Base-by-base conservation (phyloP, 2,329 filamentous ascomycete genomes). In the Sporothrix euskadiensis region DNA sequence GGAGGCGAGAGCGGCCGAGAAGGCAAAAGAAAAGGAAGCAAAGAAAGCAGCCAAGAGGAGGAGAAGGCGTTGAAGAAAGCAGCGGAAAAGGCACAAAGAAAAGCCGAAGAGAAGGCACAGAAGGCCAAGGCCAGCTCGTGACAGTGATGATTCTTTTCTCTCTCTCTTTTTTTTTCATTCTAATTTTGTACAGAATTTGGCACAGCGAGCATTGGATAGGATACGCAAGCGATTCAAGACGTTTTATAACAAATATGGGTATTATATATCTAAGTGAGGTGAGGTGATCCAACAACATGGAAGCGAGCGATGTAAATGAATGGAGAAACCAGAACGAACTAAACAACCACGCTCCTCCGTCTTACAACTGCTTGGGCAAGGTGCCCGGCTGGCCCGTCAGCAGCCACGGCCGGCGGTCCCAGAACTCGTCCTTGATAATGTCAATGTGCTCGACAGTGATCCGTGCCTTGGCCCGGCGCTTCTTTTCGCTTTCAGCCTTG, bases 361-460 rank as follows among this genome's bases (percentile, higher is more conserved):
- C 7, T 69, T 56, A 77, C 22, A 76, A 49, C 66, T 89, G 86
- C 79, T 89, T 89, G n/a, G 90, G 90, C 77, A 91, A 84, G 78
- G 88, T 91, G 30, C 91, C 91, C 5, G 91, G 91, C 81, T 89
- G 92, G 76, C 91, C 91, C 0, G 91, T 92, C 71, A 94, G 80
- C 73, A 96, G 85, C 93, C 94, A 98, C 1, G 94, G 94, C 79
- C 94, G 87, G 78, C 87, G 87, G 76, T 93, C 87, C 96, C 96
- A 99, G 80, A 99, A 99, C 3, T 93, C 92, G 81, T 98, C 93
- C 78, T 92, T 94, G 82, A 99, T 98, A 78, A 99, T 92, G 83
- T 99, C 96, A 74, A 96, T 83, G 84, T 98, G 94, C 79, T 94
- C 91, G 52, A 97, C 86, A 49, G 93, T 88, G 63, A 99, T 90